phyloP scores from a whole-genome alignment of 768 basidiomycete species.

The Auricularia sp. region DNA sequence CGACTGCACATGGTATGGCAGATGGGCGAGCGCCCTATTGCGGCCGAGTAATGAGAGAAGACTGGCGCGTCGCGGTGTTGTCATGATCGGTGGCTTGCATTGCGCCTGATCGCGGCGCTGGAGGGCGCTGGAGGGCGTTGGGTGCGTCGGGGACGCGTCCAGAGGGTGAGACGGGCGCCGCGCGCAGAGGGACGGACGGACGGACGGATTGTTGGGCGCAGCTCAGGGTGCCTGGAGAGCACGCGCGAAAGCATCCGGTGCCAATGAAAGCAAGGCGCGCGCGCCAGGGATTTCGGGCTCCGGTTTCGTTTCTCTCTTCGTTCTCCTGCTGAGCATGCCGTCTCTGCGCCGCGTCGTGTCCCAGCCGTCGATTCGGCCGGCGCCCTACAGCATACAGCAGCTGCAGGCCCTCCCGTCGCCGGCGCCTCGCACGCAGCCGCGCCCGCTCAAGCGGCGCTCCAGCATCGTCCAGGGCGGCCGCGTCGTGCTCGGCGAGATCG shows the following conservation, averaged over 20 bases:
- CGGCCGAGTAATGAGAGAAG: background rate
- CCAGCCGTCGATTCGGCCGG: constrained; percentile 55
- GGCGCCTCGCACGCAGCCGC: constrained; percentile 31
- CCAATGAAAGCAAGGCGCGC: background rate
- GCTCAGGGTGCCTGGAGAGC: background rate
- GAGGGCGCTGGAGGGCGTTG: background rate
- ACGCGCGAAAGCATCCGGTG: background rate
- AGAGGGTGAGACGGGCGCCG: background rate
- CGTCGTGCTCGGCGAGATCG: constrained; percentile 75
- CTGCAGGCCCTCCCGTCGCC: constrained; percentile 14
- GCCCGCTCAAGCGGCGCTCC: constrained; percentile 40
- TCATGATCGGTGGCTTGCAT: background rate
- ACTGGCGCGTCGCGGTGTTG: background rate
- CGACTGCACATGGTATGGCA: background rate
- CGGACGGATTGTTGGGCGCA: background rate
- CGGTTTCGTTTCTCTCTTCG: background rate
- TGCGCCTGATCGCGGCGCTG: too few species aligned
- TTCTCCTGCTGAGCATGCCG: constrained; percentile 34
- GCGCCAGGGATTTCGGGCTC: too few species aligned
- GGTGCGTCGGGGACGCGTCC: background rate
- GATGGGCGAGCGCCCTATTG: background rate
- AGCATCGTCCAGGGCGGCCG: constrained; percentile 33
- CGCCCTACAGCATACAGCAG: constrained; percentile 48
- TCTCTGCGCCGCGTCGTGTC: constrained; percentile 74
- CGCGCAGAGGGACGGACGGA: background rate